Percentiles rank a stretch among this genome's conserved stretches.
These are phyloP conservation scores for Diophrys appendiculata DNA, from an alignment of 73 alveolate genomes.

Conservation along the genomic window DNA sequence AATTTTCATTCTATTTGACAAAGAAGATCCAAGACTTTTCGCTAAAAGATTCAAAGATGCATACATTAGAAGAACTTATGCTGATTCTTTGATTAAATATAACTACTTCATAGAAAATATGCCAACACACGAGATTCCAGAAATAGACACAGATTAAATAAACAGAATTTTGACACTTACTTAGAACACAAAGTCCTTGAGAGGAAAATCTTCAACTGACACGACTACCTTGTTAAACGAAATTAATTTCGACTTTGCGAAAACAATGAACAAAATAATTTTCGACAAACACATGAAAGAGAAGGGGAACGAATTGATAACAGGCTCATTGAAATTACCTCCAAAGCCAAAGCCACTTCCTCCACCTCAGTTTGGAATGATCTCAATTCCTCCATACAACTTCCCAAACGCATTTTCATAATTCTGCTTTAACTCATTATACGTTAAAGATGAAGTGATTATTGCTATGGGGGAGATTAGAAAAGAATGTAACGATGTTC, in stretches of 20 bases:
- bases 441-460: constrained; percentile 72
- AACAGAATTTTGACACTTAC: constrained; percentile 66
- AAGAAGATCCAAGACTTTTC: constrained; percentile 82
- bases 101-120: constrained; percentile 84
- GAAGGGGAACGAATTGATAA: constrained; percentile 31
- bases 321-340: constrained; percentile 57
- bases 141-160: constrained; percentile 79
- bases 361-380: constrained; percentile 68
- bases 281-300: constrained; percentile 63
- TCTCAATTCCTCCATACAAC: constrained; percentile 73
- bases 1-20: constrained; percentile 72
- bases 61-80: constrained; percentile 60
- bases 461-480: constrained; percentile 33
- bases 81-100: constrained; percentile 78
- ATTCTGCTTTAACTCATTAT: constrained; percentile 67
- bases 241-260: constrained; percentile 79
- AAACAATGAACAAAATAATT: constrained; percentile 80
- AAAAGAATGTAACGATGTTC: constrained; percentile 53
- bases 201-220: constrained; percentile 70
- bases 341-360: constrained; percentile 42
- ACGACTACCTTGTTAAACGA: constrained; percentile 71
- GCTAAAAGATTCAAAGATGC: constrained; percentile 77
- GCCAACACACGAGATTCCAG: constrained; percentile 89
- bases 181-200: constrained; percentile 59
- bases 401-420: constrained; percentile 70